A percentile compares a stretch with the other conserved stretches of the same genome.
These are phyloP conservation scores for Meyerozyma guilliermondii DNA, from an alignment of 1,139 yeast species.

Conservation along the genomic window DNA sequence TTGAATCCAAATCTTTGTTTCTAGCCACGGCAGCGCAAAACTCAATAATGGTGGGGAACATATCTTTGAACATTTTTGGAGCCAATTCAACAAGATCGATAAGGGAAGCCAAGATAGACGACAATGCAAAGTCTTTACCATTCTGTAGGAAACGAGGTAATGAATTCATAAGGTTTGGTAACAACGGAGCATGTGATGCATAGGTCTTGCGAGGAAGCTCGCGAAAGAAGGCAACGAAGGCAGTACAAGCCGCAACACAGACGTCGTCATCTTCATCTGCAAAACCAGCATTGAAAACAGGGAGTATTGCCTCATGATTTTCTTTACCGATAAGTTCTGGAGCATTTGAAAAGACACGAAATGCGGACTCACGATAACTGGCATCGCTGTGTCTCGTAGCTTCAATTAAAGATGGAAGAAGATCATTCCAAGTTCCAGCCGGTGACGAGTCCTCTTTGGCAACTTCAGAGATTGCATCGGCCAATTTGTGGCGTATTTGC, in stretches of 20 bases:
- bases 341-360: conserved; percentile 79
- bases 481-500: conserved; percentile 80
- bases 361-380: conserved; percentile 85
- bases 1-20: conserved; percentile 72
- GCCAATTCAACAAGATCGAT: conserved; percentile 91
- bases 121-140: conserved; percentile 76
- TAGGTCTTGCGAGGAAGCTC: conserved; percentile 74
- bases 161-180: conserved; percentile 81
- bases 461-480: conserved; percentile 92
- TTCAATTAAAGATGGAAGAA: conserved; percentile 68
- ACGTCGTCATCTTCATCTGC: conserved; percentile 76
- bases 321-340: conserved; percentile 71
- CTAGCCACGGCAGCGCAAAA: conserved; percentile 80
- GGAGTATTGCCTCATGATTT: conserved; percentile 53
- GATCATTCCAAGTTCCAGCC: conserved; percentile 66
- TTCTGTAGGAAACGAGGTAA: conserved; percentile 77
- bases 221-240: conserved; percentile 86
- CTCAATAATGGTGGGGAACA: conserved; percentile 81
- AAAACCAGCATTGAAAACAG: conserved; percentile 75
- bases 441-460: conserved; percentile 60
- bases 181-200: conserved; percentile 68
- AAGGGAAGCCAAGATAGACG: conserved; percentile 82
- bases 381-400: conserved; percentile 60
- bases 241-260: conserved; percentile 86
- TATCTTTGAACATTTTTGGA: conserved; percentile 87